Percentiles rank a stretch among this genome's conserved stretches.
Evolutionary conservation across 306 rosid species (phyloP).

Genomic region (Ammopiptanthus mongolicus): DNA sequence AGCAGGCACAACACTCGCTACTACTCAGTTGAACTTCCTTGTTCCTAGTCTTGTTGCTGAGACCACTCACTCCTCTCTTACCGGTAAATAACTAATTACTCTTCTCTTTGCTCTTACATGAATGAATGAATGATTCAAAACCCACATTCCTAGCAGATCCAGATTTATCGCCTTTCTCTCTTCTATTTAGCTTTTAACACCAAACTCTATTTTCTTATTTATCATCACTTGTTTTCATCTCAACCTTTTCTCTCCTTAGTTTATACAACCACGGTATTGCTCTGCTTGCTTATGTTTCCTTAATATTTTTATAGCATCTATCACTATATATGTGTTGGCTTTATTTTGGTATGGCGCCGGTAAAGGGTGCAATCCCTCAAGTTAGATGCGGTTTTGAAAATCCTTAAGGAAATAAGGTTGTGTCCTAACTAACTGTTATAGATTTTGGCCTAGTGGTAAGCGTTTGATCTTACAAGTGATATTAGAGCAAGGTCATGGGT

Average conservation of each 20-base stretch:
- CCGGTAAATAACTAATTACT: neutral
- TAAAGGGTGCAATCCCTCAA: no score
- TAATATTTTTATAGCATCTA: neutral
- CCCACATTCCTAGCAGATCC: slow-evolving; percentile 4
- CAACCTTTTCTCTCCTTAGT: neutral
- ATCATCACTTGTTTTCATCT: neutral
- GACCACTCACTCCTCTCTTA: neutral
- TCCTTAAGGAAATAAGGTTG: no score
- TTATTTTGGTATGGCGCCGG: no score
- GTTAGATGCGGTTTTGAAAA: no score
- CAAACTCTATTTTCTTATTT: neutral
- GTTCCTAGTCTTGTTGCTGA: neutral
- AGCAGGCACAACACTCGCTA: neutral
- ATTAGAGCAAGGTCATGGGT: no score
- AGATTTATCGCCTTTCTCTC: neutral
- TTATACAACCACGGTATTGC: neutral
- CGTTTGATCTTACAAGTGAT: no score
- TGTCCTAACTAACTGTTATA: no score
- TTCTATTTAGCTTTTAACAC: neutral
- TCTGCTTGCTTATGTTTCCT: neutral
- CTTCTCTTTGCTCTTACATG: neutral
- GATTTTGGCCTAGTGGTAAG: no score
- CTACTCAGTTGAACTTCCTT: neutral
- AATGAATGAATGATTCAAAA: neutral
- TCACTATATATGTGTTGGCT: no score